Conservation (phyloP, 306 rosid species). For the Ormosia semicastrata region DNA sequence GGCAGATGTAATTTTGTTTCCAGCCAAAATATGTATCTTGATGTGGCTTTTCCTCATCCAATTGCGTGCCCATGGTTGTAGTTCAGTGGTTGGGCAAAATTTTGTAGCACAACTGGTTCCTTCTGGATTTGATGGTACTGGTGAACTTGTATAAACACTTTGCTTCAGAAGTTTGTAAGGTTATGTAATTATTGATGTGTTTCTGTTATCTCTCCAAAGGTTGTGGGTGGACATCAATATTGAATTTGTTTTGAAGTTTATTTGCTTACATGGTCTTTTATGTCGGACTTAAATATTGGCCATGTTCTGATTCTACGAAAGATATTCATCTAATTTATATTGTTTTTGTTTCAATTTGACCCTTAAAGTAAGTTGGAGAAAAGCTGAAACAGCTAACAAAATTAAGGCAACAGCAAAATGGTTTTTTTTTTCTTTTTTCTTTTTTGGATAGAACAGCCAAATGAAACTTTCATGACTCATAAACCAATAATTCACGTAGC, state of each 20-base stretch:
- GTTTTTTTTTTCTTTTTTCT: too few species aligned
- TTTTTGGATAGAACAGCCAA: too few species aligned
- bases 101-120: background rate
- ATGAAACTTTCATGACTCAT: background rate
- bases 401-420: too few species aligned
- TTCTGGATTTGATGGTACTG: background rate
- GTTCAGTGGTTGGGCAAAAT: background rate
- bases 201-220: too few species aligned
- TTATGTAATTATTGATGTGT: too few species aligned
- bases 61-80: background rate
- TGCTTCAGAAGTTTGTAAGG: too few species aligned
- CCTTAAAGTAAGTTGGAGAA: too few species aligned
- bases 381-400: background rate
- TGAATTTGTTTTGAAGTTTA: background rate
- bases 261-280: background rate
- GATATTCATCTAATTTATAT: background rate
- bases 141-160: too few species aligned
- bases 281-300: too few species aligned
- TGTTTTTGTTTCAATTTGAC: too few species aligned
- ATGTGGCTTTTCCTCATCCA: background rate
- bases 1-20: background rate
- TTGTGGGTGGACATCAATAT: too few species aligned
- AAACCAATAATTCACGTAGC: background rate
- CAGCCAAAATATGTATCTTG: background rate
- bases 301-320: background rate